Evolutionary conservation across 108 stramenopile species (phyloP).

Genomic region (Cylindrotheca closterium): DNA sequence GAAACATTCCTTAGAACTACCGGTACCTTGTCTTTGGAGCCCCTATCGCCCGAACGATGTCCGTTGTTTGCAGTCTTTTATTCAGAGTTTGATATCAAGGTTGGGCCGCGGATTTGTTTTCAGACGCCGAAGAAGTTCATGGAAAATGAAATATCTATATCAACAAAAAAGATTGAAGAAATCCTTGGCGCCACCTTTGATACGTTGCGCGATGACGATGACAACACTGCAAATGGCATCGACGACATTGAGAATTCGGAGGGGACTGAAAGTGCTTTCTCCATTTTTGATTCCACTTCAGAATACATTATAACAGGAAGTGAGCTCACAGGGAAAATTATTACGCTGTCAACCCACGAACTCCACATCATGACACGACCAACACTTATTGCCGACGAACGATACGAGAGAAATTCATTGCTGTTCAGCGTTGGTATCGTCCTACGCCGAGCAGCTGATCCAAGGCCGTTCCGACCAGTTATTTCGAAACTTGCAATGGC

Average conservation of each 20-base stretch:
- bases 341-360: conserved; percentile 72
- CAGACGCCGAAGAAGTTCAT: conserved; percentile 72
- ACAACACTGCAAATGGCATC: conserved; percentile 2
- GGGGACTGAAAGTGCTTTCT: conserved; percentile 20
- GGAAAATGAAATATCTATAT: conserved; percentile 61
- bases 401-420: conserved; percentile 79
- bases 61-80: conserved; percentile 81
- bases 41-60: conserved; percentile 53
- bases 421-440: conserved; percentile 84
- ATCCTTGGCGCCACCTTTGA: conserved; percentile 60
- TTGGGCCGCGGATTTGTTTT: conserved; percentile 70
- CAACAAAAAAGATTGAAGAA: conserved; percentile 49
- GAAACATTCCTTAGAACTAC: no score
- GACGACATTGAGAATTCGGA: neutral
- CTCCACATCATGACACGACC: conserved; percentile 80
- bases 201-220: neutral
- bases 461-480: conserved; percentile 65
- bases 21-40: conserved; percentile 9
- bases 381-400: conserved; percentile 54
- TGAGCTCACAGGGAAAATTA: conserved; percentile 73
- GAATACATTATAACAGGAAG: conserved; percentile 87
- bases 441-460: conserved; percentile 63
- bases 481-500: conserved; percentile 70
- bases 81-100: conserved; percentile 86
- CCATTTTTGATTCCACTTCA: conserved; percentile 75